Percentiles rank a stretch among this genome's conserved stretches.
Conservation (phyloP, 1,139 yeast species). For the Yamadazyma dendronema region DNA sequence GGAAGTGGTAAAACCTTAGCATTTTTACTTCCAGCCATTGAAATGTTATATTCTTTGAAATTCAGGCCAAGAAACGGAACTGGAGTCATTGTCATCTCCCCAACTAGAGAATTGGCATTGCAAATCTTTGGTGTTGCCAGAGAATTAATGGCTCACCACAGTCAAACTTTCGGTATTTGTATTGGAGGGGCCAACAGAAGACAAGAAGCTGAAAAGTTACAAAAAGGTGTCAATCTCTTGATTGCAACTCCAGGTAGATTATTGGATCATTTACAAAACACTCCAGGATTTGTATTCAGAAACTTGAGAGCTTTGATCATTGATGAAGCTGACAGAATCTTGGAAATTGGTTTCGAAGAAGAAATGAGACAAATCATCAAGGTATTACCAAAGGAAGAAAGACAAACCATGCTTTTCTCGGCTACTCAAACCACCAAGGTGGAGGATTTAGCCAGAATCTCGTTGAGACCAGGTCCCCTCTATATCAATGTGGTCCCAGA, state of each 20-base stretch:
- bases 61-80: constrained; percentile 66
- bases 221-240: constrained; percentile 88
- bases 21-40: constrained; percentile 89
- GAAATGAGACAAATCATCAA: constrained; percentile 97
- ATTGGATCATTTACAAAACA: constrained; percentile 93
- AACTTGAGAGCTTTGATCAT: constrained; percentile 90
- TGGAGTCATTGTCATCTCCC: constrained; percentile 84
- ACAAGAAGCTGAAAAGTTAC: constrained; percentile 92
- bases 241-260: constrained; percentile 98
- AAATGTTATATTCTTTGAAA: constrained; percentile 78
- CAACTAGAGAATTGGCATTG: constrained; percentile 84
- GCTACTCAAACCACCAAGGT: constrained; percentile 99
- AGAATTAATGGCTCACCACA: constrained; percentile 85
- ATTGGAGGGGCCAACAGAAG: constrained; percentile 98
- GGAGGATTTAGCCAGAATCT: constrained; percentile 95
- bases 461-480: constrained; percentile 91
- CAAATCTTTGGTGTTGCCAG: constrained; percentile 97
- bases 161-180: constrained; percentile 93
- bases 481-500: constrained; percentile 92
- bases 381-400: constrained; percentile 87
- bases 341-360: constrained; percentile 97
- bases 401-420: constrained; percentile 96
- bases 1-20: constrained; percentile 99
- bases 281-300: constrained; percentile 90
- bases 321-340: constrained; percentile 96